These are phyloP conservation scores for Malus domestica DNA, from an alignment of 306 rosid genomes.

Conservation along the genomic window ASM211411v1 NC_041800.1:31604233-31604732, in stretches of 20 bases:
- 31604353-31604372: conserved; percentile 11
- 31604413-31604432: conserved; percentile 17
- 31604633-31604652: conserved; percentile 75
- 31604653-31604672: conserved; percentile 1
- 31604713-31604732: background rate
- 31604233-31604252: too few species aligned
- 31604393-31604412: conserved; percentile 21
- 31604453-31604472: conserved; percentile 19
- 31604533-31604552: conserved; percentile 12
- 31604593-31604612: conserved; percentile 98
- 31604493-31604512: background rate
- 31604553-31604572: conserved; percentile 92
- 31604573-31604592: conserved; percentile 99
- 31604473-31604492: conserved; percentile 12
- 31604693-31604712: background rate
- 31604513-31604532: background rate
- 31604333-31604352: background rate
- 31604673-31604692: background rate
- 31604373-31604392: conserved; percentile 8
- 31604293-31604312: conserved; percentile 31
- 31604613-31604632: conserved; percentile 99
- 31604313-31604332: conserved; percentile 17
- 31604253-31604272: too few species aligned
- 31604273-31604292: conserved; percentile 17
- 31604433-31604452: conserved; percentile 15